phyloP scores from a whole-genome alignment of 176 grass and related monocot species.

The Oryza longistaminata region DNA sequence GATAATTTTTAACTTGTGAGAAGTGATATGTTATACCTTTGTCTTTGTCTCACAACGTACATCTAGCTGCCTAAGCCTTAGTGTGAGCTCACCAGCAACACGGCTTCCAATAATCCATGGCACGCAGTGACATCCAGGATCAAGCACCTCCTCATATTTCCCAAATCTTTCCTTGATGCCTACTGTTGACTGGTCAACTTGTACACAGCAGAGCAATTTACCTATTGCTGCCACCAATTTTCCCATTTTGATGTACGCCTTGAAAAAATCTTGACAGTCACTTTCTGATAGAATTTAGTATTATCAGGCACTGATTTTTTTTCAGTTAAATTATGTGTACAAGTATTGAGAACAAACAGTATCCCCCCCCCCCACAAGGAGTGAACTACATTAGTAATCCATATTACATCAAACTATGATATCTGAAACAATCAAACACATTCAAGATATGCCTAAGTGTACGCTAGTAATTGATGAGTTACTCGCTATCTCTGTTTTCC shows the following conservation, averaged over 20 bases:
- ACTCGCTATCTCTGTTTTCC: not conserved
- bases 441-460: not conserved
- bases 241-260: constrained; percentile 29
- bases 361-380: not conserved
- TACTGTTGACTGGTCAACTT: constrained; percentile 69
- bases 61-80: constrained; percentile 44
- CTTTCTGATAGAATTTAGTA: not conserved
- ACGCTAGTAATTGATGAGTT: not conserved
- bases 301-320: not conserved
- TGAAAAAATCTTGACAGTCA: constrained; percentile 8
- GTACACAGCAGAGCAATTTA: constrained; percentile 52
- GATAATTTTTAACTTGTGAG: constrained; percentile 2
- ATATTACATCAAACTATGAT: not conserved
- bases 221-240: constrained; percentile 43
- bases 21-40: constrained; percentile 43
- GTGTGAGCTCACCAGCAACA: constrained; percentile 43
- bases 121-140: constrained; percentile 57
- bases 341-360: not conserved
- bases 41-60: constrained; percentile 58
- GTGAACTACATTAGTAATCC: not conserved
- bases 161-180: constrained; percentile 66
- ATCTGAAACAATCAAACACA: not conserved
- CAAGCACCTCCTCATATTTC: constrained; percentile 61
- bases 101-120: constrained; percentile 52
- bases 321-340: not conserved